Base-by-base conservation (phyloP, 78 protist species). In the Mantamonas sphyraenae region DNA sequence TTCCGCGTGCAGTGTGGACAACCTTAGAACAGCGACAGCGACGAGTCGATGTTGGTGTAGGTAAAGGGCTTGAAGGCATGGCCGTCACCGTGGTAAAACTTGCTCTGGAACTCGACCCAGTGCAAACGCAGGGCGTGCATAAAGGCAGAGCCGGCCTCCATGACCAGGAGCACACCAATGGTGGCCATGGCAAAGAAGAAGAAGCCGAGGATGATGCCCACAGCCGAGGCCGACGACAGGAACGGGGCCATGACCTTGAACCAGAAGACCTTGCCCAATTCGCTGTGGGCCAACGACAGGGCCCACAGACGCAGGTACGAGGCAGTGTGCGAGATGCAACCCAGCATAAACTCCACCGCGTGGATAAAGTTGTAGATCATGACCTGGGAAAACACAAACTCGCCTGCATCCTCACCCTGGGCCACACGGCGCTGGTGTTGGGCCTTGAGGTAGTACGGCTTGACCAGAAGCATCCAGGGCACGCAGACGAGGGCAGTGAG, bases 221-320 rank as follows among this genome's bases (percentile, higher is more conserved):
- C 19, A n/a, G 9, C n/a, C 40, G 12, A 26, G 8, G 20, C 39
- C 38, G 65, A 3, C 28, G 53, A 12, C 12, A 47, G 53, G 16
- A 28, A 24, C 50, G 0, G 0, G 12, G 50, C 26, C 37, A 85
- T n/a, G 12, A 78, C 28, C 82, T 74, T 73, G 47, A 83, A 77
- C 89, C 86, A 87, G 69, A 86, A 83, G 24, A 90, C 95, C 12
- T 87, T 90, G 16, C 82, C 65, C 8, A 89, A 78, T 81, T 88
- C 58, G 3, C 12, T 16, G 82, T 98, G 99, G 12, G 99, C 99
- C 35, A 98, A 86, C 2, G 96, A 87, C 24, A 98, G 91, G 10
- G 99, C 99, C 99, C 99, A 98, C 31, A 98, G 98, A 24, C 99
- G 93, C 40, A 98, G 93, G 77, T 97, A 98, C 8, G 99, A 96